Evolutionary conservation across 179 eudicot species (phyloP).

Genomic region (Beta corolliflora): DNA sequence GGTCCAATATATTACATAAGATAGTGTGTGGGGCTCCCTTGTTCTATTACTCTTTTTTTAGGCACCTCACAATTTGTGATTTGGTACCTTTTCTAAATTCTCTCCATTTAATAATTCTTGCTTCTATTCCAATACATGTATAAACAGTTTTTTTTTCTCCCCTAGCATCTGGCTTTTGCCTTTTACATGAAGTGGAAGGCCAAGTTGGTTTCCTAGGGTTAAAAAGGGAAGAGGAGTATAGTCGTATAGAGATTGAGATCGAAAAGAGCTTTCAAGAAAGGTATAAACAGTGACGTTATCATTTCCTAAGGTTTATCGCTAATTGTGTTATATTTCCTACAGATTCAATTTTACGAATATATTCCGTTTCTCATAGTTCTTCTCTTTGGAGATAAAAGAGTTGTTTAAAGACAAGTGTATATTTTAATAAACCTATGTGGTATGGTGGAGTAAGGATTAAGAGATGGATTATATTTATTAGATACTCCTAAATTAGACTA

Average conservation of each 20-base stretch:
- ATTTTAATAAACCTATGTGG: too few relatives aligned
- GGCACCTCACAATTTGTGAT: constrained; percentile 20
- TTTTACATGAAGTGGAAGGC: constrained; percentile 40
- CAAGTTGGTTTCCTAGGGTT: constrained; percentile 24
- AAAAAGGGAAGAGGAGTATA: neutral
- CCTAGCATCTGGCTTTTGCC: constrained; percentile 21
- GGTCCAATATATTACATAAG: constrained; percentile 10
- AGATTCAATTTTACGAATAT: neutral
- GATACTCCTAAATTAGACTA: too few relatives aligned
- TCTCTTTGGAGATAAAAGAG: too few relatives aligned
- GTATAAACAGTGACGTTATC: neutral
- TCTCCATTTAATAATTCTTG: neutral
- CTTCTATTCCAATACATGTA: neutral
- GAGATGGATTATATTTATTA: too few relatives aligned
- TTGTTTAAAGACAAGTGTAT: too few relatives aligned
- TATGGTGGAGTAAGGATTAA: too few relatives aligned
- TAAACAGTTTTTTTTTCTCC: neutral
- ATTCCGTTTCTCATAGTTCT: too few relatives aligned
- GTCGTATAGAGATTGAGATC: neutral
- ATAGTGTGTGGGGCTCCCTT: constrained; percentile 16
- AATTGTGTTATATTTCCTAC: neutral
- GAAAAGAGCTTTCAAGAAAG: constrained; percentile 16
- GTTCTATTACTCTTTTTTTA: constrained; percentile 22
- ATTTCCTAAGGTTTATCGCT: neutral
- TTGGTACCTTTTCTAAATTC: neutral